Percentiles rank a stretch among this genome's conserved stretches.
phyloP scores from a whole-genome alignment of 176 grass and related monocot species.

The Thalia dealbata region DNA sequence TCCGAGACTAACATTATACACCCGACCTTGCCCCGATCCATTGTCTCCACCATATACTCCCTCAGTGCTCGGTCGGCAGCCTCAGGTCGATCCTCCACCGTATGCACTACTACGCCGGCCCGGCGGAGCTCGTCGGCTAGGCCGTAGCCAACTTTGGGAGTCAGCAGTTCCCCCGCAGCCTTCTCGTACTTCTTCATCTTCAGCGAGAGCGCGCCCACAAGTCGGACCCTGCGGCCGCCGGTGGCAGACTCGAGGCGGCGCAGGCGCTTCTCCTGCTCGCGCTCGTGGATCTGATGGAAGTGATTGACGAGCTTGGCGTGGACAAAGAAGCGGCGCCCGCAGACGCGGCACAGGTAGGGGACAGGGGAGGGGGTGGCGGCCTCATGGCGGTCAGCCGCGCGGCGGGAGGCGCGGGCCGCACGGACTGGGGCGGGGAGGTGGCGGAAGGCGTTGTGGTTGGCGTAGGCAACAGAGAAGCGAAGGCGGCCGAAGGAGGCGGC shows the following conservation, averaged over 20 bases:
- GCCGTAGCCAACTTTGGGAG: conserved; percentile 14
- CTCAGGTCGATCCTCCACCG: conserved; percentile 6
- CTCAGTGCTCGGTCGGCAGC: conserved; percentile 22
- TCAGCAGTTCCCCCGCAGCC: conserved; percentile 43
- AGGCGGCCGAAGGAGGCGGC: conserved; percentile 36
- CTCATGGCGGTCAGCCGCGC: neutral
- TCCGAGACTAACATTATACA: conserved; percentile 45
- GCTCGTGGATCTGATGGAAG: conserved; percentile 32
- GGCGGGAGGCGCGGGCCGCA: neutral
- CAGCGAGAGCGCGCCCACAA: conserved; percentile 40
- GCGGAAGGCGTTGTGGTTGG: conserved; percentile 27
- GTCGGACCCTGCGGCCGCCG: conserved; percentile 33
- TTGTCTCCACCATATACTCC: conserved; percentile 29
- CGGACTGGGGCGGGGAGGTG: conserved; percentile 16
- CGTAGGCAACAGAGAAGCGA: conserved; percentile 34
- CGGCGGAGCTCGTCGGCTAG: conserved; percentile 36
- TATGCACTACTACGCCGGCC: conserved; percentile 25
- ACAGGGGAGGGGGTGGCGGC: neutral
- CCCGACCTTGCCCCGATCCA: conserved; percentile 33
- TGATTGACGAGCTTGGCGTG: conserved; percentile 33
- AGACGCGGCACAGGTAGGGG: conserved; percentile 31
- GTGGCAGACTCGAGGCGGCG: conserved; percentile 38
- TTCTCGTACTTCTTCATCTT: conserved; percentile 65
- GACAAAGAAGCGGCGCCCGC: conserved; percentile 26
- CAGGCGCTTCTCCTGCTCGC: conserved; percentile 28